Conservation (phyloP, 1,284 basidiomycete species). For the Sporisorium scitamineum region DNA sequence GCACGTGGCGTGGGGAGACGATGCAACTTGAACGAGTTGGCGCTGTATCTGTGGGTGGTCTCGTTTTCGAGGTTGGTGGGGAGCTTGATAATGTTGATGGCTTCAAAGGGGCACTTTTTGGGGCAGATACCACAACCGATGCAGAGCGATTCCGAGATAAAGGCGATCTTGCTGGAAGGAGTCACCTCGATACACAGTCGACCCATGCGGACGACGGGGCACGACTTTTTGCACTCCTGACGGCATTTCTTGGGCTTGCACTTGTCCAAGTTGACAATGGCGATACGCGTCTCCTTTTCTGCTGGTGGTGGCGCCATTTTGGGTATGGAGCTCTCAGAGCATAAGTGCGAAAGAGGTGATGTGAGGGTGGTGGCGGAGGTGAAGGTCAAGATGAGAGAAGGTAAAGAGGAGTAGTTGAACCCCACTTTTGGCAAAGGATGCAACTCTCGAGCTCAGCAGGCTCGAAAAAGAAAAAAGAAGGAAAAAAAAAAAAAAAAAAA, state of each 20-base stretch:
- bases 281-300: constrained; percentile 68
- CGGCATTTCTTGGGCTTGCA: constrained; percentile 69
- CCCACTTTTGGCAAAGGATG: constrained; percentile 4
- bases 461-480: constrained; percentile 1
- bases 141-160: constrained; percentile 67
- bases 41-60: constrained; percentile 69
- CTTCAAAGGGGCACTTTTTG: constrained; percentile 69
- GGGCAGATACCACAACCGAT: constrained; percentile 70
- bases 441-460: constrained; percentile 9
- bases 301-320: constrained; percentile 53
- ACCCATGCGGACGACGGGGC: constrained; percentile 68
- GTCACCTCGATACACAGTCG: constrained; percentile 66
- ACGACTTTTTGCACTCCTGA: constrained; percentile 69
- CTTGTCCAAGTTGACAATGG: constrained; percentile 68
- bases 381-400: constrained; percentile 11
- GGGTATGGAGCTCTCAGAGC: not conserved
- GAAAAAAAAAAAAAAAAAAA: not conserved
- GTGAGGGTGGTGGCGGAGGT: constrained; percentile 1
- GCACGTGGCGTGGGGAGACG: constrained; percentile 66
- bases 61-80: constrained; percentile 68
- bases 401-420: constrained; percentile 2
- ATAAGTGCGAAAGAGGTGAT: constrained; percentile 6
- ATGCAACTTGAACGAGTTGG: constrained; percentile 69
- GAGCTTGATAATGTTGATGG: constrained; percentile 69
- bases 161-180: constrained; percentile 65